Conservation (phyloP, 2,329 filamentous ascomycete genomes). For the Aspergillus pseudonomiae region DNA sequence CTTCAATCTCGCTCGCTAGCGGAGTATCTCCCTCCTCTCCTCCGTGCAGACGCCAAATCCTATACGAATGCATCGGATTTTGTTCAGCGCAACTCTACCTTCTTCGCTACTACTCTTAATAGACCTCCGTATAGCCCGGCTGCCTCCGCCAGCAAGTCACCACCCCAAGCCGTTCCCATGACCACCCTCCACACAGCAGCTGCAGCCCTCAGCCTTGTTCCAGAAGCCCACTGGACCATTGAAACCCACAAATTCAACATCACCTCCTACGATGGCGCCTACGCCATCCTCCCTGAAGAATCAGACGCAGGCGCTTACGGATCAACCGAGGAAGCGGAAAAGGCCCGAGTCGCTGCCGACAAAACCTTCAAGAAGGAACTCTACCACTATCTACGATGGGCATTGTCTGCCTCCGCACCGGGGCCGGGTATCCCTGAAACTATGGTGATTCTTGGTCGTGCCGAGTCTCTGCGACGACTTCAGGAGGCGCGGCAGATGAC, state of each 20-base stretch:
- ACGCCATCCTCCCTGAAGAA: conserved; percentile 12
- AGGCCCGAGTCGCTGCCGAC: conserved; percentile 24
- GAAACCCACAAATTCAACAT: conserved; percentile 46
- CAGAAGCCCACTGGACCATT: conserved; percentile 43
- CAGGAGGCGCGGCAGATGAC: conserved; percentile 42
- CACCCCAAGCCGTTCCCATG: conserved; percentile 31
- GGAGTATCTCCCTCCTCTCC: conserved; percentile 54
- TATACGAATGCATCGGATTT: conserved; percentile 62
- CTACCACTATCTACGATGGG: conserved; percentile 61
- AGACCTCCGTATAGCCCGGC: conserved; percentile 29
- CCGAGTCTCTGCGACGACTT: conserved; percentile 53
- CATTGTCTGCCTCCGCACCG: conserved; percentile 54
- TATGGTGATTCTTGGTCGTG: conserved; percentile 59
- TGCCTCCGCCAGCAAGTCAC: conserved; percentile 18
- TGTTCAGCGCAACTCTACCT: conserved; percentile 58
- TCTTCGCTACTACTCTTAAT: conserved; percentile 53
- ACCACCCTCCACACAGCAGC: conserved; percentile 47
- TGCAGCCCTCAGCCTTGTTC: conserved; percentile 47
- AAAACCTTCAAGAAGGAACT: conserved; percentile 50
- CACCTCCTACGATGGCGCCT: conserved; percentile 34
- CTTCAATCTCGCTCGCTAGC: conserved; percentile 41
- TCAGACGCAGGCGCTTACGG: not conserved
- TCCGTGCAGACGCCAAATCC: conserved; percentile 59
- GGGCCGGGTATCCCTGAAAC: conserved; percentile 58
- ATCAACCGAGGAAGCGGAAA: conserved; percentile 28